Evolutionary conservation across 2,329 filamentous ascomycete species (phyloP).

Genomic region (Aspergillus candidus): DNA sequence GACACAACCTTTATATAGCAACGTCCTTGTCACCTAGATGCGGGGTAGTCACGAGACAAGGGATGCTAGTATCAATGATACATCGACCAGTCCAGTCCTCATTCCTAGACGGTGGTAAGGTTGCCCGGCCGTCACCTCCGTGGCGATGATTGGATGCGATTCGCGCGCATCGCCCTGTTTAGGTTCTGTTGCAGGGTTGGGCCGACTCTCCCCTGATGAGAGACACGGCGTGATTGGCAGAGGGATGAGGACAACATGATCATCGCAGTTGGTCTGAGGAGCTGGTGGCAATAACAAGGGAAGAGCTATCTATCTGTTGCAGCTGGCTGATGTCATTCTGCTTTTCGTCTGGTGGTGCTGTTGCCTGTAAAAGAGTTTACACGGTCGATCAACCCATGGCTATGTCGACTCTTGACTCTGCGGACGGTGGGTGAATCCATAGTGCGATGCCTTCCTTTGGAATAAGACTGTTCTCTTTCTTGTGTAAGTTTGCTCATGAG

Average conservation of each 20-base stretch:
- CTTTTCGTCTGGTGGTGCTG: no score
- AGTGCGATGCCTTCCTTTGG: no score
- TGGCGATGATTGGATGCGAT: background rate
- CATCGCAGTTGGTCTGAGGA: background rate
- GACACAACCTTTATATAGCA: constrained; percentile 14
- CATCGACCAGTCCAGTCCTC: background rate
- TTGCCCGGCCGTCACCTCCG: background rate
- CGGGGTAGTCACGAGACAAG: constrained; percentile 19
- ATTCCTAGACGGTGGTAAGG: background rate
- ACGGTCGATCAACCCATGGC: no score
- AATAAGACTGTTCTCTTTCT: no score
- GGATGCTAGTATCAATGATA: background rate
- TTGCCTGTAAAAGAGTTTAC: no score
- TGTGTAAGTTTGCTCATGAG: no score
- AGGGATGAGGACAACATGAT: background rate
- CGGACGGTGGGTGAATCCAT: no score
- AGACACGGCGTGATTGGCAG: background rate
- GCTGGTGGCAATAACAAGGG: background rate
- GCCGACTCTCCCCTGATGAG: background rate
- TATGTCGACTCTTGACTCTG: no score
- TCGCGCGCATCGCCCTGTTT: background rate
- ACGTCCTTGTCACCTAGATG: constrained; percentile 10
- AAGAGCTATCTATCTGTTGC: no score
- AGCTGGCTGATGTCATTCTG: no score
- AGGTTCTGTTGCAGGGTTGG: constrained; percentile 1